Base-by-base conservation (phyloP, 116 monocot genomes). In the Phalaenopsis hybrid region DNA sequence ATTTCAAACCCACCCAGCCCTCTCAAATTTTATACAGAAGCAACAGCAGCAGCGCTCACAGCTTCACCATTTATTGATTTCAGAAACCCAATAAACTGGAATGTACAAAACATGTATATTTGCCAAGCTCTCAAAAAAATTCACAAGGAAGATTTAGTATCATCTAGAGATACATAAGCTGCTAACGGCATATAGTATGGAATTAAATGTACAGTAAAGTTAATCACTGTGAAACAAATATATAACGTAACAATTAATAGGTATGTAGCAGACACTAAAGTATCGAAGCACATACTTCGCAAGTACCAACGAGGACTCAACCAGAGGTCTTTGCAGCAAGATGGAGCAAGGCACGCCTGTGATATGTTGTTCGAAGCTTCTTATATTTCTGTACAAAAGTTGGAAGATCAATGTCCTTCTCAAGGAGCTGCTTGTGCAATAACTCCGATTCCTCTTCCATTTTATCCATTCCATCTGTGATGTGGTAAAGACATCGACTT, bases 331-430 rank as follows among this genome's bases (percentile, higher is more conserved):
- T 84, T 55, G 79, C 83, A 45, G 83, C 83, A 74, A 84, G 79
- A 73, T 79, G 83, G 31, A 44, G 17, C 15, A 84, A 74, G 58
- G 79, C 79, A 43, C 86, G 75, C 79, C 80, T 88, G 79, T 96
- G 94, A 79, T 91, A 88, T 9, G 82, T 51, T 2, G 58, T 81
- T 23, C 96, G 84, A 44, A 92, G 84, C 76, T 86, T 91, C 81
- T 91, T 96, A 80, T 96, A 94, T 74, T 91, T 96, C 49, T 92
- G 94, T 44, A 94, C 77, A 79, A 96, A 96, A 31, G 92, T 81
- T 52, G 88, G 77, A 3, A 92, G 51, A 69, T 94, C 92, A 28
- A 92, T 85, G 57, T 94, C 92, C 52, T 89, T 89, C 76, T 86
- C 84, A 44, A 92, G 86, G 23, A 96, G 86, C 82, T 91, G 90